A percentile compares a stretch with the other conserved stretches of the same genome.
Conservation (phyloP, 176 grass and related monocot genomes). For the Areca catechu region DNA sequence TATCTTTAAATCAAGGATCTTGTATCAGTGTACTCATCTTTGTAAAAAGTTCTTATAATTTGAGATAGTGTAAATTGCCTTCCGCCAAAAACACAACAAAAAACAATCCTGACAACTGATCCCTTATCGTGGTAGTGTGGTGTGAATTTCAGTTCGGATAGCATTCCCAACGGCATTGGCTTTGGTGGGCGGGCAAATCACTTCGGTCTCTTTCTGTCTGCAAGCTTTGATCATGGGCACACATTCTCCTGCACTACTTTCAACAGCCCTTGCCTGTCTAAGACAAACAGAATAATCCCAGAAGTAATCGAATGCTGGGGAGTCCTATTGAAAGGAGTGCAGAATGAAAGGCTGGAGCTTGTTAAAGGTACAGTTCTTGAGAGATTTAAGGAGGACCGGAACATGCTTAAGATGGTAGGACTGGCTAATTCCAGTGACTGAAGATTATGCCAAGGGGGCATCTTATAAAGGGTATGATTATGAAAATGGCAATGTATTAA, state of each 20-base stretch:
- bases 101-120: constrained; percentile 4
- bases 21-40: no score
- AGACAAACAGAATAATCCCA: constrained; percentile 45
- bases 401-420: constrained; percentile 96
- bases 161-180: constrained; percentile 86
- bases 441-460: constrained; percentile 5
- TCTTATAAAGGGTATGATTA: not conserved
- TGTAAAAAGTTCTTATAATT: no score
- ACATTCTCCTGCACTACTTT: constrained; percentile 76
- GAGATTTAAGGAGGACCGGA: constrained; percentile 95
- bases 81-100: constrained; percentile 2
- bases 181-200: constrained; percentile 79
- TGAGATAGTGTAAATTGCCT: not conserved
- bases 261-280: constrained; percentile 65
- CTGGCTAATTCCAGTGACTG: constrained; percentile 70
- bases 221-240: constrained; percentile 84
- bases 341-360: constrained; percentile 31
- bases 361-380: constrained; percentile 80
- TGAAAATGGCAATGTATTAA: no score
- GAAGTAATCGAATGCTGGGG: constrained; percentile 92
- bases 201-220: constrained; percentile 89
- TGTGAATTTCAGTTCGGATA: constrained; percentile 68
- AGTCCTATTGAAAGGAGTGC: constrained; percentile 35
- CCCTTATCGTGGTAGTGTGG: constrained; percentile 47
- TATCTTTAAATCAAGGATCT: no score